A percentile compares a stretch with the other conserved stretches of the same genome.
Conservation (phyloP, 2,329 filamentous ascomycete species). For the Orbilia oligospora region DNA sequence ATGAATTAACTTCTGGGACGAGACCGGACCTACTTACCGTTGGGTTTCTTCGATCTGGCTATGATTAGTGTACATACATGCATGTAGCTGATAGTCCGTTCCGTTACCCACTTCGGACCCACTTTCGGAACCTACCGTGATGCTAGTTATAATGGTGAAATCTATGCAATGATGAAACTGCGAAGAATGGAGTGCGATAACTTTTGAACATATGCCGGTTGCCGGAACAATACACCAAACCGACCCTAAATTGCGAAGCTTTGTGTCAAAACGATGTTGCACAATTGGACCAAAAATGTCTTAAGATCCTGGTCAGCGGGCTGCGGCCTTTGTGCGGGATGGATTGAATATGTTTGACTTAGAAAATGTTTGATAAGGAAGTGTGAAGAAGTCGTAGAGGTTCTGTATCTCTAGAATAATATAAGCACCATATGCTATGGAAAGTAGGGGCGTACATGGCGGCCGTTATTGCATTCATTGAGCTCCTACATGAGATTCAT, state of each 20-base stretch:
- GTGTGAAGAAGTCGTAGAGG: not conserved
- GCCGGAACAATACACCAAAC: not conserved
- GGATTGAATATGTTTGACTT: not conserved
- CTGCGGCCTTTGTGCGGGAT: not conserved
- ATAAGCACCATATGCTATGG: not conserved
- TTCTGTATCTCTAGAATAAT: not conserved
- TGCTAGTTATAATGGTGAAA: not conserved
- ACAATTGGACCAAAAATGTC: not conserved
- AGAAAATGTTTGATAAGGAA: not conserved
- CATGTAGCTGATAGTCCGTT: not conserved
- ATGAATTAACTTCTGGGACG: no score
- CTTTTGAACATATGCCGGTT: not conserved
- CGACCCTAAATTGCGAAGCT: not conserved
- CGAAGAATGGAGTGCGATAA: not conserved
- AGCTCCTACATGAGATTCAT: not conserved
- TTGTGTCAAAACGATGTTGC: not conserved
- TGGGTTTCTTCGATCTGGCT: not conserved
- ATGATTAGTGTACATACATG: not conserved
- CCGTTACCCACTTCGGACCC: not conserved
- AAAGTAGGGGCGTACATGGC: not conserved
- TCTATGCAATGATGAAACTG: not conserved
- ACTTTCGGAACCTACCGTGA: conserved; percentile 6
- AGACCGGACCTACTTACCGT: not conserved
- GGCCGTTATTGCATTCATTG: conserved; percentile 13
- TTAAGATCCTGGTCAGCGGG: not conserved